Evolutionary conservation across 2,329 filamentous ascomycete genomes (phyloP), one percentile per base, ranked within the genome.

Genomic region (Arachnomyces sp.): DNA sequence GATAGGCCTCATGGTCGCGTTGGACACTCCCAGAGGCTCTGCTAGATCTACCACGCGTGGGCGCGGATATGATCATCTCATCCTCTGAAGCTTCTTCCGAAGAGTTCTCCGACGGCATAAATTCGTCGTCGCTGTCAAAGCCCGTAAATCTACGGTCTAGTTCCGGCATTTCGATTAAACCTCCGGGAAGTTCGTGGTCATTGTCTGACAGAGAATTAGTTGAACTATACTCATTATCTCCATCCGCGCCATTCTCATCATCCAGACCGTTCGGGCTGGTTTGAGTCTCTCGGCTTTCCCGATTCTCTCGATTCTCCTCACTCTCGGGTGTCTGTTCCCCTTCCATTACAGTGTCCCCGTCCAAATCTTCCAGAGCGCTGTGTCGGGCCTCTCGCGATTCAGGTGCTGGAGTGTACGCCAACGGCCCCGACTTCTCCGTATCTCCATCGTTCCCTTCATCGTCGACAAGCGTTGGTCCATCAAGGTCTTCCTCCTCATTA

Each of bases 401-500:
- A 9, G 21, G 21, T 5, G 9, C 5, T 25, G n/a, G n/a, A n/a
- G n/a, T n/a, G n/a, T n/a, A n/a, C n/a, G n/a, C n/a, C n/a, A n/a
- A n/a, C n/a, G n/a, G n/a, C n/a, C n/a, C 21, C 9, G 21, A 25
- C 21, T 31, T 15, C 3, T 16, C 28, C 15, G 12, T 13, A 36
- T 21, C 9, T 17, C 31, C 6, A 34, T 9, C 21, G 34, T 34
- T 41, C 33, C 8, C 31, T 1, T 15, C 15, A 18, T 32, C 21
- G 12, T 38, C 37, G 33, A 36, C 16, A 31, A 35, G 15, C n/a
- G 36, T 39, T 15, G 39, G 18, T 9, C 31, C 34, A 2, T 47
- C 40, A 12, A 43, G 36, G 7, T 43, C 32, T n/a, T 33, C 29
- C n/a, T 36, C 4, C 17, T 14, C 36, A 33, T 28, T 6, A 25